These are phyloP conservation scores for Sugiyamaella japonica DNA, from an alignment of 1,139 yeast genomes.

Conservation along the genomic window DNA sequence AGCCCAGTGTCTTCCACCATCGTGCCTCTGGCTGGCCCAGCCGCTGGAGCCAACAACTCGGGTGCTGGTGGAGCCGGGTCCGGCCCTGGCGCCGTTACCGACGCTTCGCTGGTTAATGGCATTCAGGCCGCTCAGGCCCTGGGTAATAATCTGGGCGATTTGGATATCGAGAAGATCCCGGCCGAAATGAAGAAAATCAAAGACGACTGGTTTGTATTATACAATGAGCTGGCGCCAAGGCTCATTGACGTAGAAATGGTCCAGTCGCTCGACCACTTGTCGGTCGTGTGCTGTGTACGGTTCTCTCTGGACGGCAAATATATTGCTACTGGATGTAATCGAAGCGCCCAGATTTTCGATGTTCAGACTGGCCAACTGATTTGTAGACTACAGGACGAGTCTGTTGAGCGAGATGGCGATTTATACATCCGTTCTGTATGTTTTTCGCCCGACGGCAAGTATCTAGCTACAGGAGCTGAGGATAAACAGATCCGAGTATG, in stretches of 20 bases:
- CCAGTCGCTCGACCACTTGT: slow-evolving; percentile 86
- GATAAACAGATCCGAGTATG: slow-evolving; percentile 95
- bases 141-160: slow-evolving; percentile 68
- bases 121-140: slow-evolving; percentile 27
- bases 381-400: slow-evolving; percentile 83
- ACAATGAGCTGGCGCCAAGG: slow-evolving; percentile 82
- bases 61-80: slow-evolving; percentile 11
- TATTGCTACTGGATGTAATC: slow-evolving; percentile 96
- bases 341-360: slow-evolving; percentile 90
- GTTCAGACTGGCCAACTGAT: slow-evolving; percentile 90
- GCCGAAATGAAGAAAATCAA: slow-evolving; percentile 80
- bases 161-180: slow-evolving; percentile 77
- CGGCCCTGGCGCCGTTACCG: slow-evolving; percentile 9
- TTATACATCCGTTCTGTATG: slow-evolving; percentile 93
- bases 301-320: slow-evolving; percentile 91
- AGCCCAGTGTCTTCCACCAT: slow-evolving; percentile 18
- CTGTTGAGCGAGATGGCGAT: slow-evolving; percentile 59
- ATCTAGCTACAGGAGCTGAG: slow-evolving; percentile 96
- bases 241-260: slow-evolving; percentile 81
- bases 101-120: slow-evolving; percentile 18
- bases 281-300: slow-evolving; percentile 95
- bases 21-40: slow-evolving; percentile 16
- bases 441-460: slow-evolving; percentile 95
- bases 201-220: slow-evolving; percentile 84
- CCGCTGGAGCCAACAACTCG: too few species aligned